A percentile compares a stretch with the other conserved stretches of the same genome.
phyloP scores from a whole-genome alignment of 495 filamentous ascomycete species.

The Durotheca rogersii region DNA sequence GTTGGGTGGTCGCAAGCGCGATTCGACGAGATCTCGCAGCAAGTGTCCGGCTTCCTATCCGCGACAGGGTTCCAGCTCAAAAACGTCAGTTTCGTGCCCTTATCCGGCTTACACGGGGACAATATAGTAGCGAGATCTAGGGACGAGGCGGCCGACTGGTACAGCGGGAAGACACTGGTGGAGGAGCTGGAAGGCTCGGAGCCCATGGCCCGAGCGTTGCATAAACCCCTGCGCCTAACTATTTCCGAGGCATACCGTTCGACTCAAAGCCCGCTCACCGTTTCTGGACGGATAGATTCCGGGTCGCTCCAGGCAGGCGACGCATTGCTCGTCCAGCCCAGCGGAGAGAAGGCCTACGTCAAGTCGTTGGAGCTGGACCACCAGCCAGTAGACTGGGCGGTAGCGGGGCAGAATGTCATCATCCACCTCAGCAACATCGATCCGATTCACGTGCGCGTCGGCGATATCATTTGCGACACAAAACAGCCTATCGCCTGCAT shows the following conservation, averaged over 20 bases:
- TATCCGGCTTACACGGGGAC: slow-evolving; percentile 83
- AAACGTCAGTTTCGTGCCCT: slow-evolving; percentile 82
- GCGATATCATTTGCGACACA: slow-evolving; percentile 79
- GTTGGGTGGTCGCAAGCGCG: slow-evolving; percentile 76
- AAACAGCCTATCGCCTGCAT: slow-evolving; percentile 65
- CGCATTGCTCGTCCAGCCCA: slow-evolving; percentile 73
- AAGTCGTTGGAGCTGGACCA: slow-evolving; percentile 75
- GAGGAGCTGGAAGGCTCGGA: slow-evolving; percentile 80
- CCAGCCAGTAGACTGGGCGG: slow-evolving; percentile 79
- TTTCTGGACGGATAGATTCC: slow-evolving; percentile 83
- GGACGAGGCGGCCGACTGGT: slow-evolving; percentile 68
- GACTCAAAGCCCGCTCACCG: slow-evolving; percentile 76
- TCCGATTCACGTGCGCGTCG: slow-evolving; percentile 71
- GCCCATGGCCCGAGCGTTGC: slow-evolving; percentile 65
- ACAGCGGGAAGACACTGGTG: slow-evolving; percentile 73
- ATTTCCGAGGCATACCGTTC: slow-evolving; percentile 66
- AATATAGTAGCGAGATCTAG: slow-evolving; percentile 69
- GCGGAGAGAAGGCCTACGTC: slow-evolving; percentile 72
- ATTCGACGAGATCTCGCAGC: slow-evolving; percentile 81
- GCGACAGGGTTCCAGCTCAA: slow-evolving; percentile 76
- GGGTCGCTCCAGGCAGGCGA: slow-evolving; percentile 85
- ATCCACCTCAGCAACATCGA: slow-evolving; percentile 87
- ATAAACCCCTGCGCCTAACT: slow-evolving; percentile 80
- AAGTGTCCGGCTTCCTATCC: slow-evolving; percentile 78
- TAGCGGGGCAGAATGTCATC: slow-evolving; percentile 88